Evolutionary conservation across 2,329 filamentous ascomycete genomes (phyloP).

Genomic region (Diaporthe nobilis): DNA sequence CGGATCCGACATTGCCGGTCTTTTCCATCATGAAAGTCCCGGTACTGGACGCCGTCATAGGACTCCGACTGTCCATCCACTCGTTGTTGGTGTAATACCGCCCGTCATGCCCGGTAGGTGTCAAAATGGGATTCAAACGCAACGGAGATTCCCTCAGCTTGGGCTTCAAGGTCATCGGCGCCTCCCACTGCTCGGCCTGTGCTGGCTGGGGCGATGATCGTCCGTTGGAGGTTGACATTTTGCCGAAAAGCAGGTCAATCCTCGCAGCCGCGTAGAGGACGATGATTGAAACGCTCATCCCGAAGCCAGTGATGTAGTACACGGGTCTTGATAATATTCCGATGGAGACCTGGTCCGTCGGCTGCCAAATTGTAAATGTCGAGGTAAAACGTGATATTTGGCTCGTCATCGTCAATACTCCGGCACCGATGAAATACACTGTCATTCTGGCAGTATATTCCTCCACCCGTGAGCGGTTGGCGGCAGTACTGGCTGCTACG

Average conservation of each 20-base stretch:
- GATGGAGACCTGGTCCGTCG: not conserved
- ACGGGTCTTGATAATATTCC: constrained; percentile 9
- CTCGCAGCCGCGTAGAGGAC: constrained; percentile 24
- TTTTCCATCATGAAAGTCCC: constrained; percentile 9
- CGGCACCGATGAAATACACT: constrained; percentile 26
- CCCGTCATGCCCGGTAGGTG: constrained; percentile 8
- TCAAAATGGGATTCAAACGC: constrained; percentile 27
- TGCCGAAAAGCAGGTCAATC: constrained; percentile 31
- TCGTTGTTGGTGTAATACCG: not conserved
- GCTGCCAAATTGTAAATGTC: constrained; percentile 26
- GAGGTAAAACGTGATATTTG: constrained; percentile 25
- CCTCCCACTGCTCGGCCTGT: not conserved
- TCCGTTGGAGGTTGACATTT: not conserved
- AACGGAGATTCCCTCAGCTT: constrained; percentile 1
- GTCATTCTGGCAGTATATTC: not conserved
- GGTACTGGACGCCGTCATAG: constrained; percentile 11
- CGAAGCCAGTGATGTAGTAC: constrained; percentile 33
- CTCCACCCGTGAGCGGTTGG: not conserved
- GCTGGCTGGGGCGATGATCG: constrained; percentile 4
- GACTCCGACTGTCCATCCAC: constrained; percentile 5
- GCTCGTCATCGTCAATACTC: constrained; percentile 21
- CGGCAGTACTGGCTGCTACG: constrained; percentile 3
- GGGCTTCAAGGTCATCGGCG: not conserved
- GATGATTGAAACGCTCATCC: constrained; percentile 10
- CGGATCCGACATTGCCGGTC: not conserved